phyloP scores from a whole-genome alignment of 2,329 filamentous ascomycete species.

The Metarhizium robertsii region DNA sequence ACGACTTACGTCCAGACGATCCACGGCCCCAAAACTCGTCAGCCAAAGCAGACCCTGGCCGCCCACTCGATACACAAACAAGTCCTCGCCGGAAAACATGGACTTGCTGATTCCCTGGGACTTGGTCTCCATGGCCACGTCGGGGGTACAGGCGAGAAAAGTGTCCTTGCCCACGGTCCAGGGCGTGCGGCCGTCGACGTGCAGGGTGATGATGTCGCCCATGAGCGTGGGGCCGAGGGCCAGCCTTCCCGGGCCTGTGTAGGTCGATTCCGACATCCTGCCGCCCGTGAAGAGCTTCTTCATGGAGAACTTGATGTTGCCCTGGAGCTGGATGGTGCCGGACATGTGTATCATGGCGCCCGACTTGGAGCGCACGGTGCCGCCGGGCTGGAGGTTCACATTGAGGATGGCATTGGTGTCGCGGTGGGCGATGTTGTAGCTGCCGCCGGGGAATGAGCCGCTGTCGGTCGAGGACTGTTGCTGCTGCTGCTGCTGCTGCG shows the following conservation, averaged over 20 bases:
- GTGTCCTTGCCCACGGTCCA: slow-evolving; percentile 12
- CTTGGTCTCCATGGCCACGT: slow-evolving; percentile 11
- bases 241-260: slow-evolving; percentile 8
- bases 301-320: slow-evolving; percentile 13
- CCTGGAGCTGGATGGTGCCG: slow-evolving; percentile 9
- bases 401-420: slow-evolving; percentile 12
- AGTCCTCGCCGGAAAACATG: slow-evolving; percentile 13
- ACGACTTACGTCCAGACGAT: slow-evolving; percentile 12
- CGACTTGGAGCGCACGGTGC: slow-evolving; percentile 7
- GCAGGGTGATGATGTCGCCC: slow-evolving; percentile 13
- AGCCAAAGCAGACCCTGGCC: slow-evolving; percentile 12
- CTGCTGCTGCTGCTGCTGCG: not conserved
- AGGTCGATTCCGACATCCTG: slow-evolving; percentile 11
- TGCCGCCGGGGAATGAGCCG: slow-evolving; percentile 11
- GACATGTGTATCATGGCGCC: slow-evolving; percentile 15
- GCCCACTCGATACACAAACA: slow-evolving; percentile 10
- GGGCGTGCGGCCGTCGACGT: slow-evolving; percentile 7
- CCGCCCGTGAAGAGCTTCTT: slow-evolving; percentile 12
- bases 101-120: slow-evolving; percentile 12
- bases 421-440: slow-evolving; percentile 9
- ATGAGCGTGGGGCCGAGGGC: slow-evolving; percentile 11
- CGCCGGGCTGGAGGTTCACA: slow-evolving; percentile 9
- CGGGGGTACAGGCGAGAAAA: slow-evolving; percentile 12
- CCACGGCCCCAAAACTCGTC: slow-evolving; percentile 13
- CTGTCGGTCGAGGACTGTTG: not conserved